Conservation (phyloP, 176 grass and related monocot genomes). For the Musa acuminata region DNA sequence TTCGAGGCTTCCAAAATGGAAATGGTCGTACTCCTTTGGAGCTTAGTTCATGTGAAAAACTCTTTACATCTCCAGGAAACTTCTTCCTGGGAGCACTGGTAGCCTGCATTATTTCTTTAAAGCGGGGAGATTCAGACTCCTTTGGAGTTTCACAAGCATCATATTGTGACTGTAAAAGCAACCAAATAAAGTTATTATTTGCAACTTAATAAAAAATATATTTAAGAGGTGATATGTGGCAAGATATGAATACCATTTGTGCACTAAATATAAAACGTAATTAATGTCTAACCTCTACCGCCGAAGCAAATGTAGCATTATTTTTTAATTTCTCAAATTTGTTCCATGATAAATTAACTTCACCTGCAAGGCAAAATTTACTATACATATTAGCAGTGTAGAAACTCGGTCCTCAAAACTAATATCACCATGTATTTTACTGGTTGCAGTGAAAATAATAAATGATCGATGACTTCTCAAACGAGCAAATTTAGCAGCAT, state of each 20-base stretch:
- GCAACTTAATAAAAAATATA: slow-evolving; percentile 1
- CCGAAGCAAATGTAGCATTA: slow-evolving; percentile 51
- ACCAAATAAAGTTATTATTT: not conserved
- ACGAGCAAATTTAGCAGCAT: too few relatives aligned
- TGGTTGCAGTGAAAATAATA: not conserved
- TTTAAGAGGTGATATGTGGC: not conserved
- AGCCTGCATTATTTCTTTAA: slow-evolving; percentile 99
- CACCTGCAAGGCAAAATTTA: slow-evolving; percentile 49
- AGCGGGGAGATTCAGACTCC: slow-evolving; percentile 94
- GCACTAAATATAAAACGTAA: not conserved
- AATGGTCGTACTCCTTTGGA: slow-evolving; percentile 96
- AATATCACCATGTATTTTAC: not conserved
- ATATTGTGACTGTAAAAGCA: slow-evolving; percentile 44
- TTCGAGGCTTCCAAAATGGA: slow-evolving; percentile 86
- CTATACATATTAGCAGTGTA: not conserved
- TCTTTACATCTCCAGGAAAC: slow-evolving; percentile 74
- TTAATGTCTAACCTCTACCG: slow-evolving; percentile 44
- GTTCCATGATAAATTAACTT: slow-evolving; percentile 50
- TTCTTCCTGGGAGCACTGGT: slow-evolving; percentile 93
- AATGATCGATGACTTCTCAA: too few relatives aligned
- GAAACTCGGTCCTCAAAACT: not conserved
- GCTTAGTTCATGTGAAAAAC: slow-evolving; percentile 93
- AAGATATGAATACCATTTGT: not conserved
- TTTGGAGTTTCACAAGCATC: slow-evolving; percentile 94
- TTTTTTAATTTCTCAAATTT: slow-evolving; percentile 60